Conservation (phyloP, 192 early-diverging fungal genomes). For the Obelidium mucronatum region DNA sequence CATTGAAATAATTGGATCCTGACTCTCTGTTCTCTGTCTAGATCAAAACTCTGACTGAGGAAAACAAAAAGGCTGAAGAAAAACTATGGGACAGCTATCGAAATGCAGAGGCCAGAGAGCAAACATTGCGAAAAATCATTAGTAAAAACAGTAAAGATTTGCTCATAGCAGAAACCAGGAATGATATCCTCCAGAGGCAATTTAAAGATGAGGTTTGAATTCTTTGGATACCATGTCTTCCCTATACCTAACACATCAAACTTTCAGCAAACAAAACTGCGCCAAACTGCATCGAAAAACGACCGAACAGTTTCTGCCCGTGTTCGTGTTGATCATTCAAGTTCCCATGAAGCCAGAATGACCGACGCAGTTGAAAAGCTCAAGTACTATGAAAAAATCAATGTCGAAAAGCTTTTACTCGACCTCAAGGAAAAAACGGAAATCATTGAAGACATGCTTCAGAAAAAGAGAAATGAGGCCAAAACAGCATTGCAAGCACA, state of each 20-base stretch:
- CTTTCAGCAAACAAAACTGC: constrained; percentile 44
- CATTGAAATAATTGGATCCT: background rate
- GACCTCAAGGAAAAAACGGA: constrained; percentile 58
- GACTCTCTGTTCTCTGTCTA: constrained; percentile 7
- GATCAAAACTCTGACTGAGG: constrained; percentile 56
- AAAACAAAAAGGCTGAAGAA: constrained; percentile 59
- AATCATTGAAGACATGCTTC: constrained; percentile 50
- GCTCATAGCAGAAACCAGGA: constrained; percentile 42
- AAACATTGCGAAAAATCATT: constrained; percentile 53
- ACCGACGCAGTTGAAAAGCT: constrained; percentile 49
- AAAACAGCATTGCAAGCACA: constrained; percentile 3
- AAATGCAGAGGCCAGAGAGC: constrained; percentile 61
- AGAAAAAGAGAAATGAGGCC: constrained; percentile 41
- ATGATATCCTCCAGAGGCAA: constrained; percentile 53
- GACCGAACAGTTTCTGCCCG: constrained; percentile 41
- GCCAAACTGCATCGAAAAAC: constrained; percentile 42
- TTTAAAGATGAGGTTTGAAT: constrained; percentile 47
- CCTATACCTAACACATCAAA: background rate
- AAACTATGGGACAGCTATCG: constrained; percentile 67
- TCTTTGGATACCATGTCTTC: background rate
- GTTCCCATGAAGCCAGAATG: constrained; percentile 21
- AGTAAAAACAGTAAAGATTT: constrained; percentile 51
- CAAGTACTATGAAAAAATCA: constrained; percentile 52
- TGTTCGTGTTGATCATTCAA: constrained; percentile 4
- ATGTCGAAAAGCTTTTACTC: constrained; percentile 54